Conservation (phyloP, 305 asterid genomes). For the Rubia balearica region DNA sequence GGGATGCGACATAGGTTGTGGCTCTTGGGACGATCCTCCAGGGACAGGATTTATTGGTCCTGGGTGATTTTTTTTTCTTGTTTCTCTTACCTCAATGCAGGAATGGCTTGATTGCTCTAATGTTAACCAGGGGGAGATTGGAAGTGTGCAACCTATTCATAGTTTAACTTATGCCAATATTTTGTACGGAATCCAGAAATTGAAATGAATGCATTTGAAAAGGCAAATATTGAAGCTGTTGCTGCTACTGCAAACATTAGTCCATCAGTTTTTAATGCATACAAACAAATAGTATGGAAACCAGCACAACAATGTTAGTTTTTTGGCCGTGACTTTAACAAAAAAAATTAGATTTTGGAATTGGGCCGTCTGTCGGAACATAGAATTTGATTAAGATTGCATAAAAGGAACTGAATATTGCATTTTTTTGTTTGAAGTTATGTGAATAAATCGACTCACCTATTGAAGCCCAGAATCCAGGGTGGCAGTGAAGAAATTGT, state of each 20-base stretch:
- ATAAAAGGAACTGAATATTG: neutral
- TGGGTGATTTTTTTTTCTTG: no score
- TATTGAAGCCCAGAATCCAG: conserved; percentile 4
- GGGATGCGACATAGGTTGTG: neutral
- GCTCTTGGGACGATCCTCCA: neutral
- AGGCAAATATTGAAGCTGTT: neutral
- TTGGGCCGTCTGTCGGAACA: no score
- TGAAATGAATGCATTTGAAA: neutral
- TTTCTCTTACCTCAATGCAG: no score
- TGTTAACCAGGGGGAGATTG: no score
- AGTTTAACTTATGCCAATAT: neutral
- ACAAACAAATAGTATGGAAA: no score
- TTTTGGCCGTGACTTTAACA: neutral
- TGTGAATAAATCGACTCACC: conserved; percentile 2
- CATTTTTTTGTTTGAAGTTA: neutral
- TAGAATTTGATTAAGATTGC: neutral
- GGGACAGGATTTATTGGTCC: neutral
- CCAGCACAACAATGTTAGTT: neutral
- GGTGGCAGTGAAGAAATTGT: neutral
- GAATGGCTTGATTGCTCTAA: no score
- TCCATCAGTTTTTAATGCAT: neutral
- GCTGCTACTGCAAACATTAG: neutral
- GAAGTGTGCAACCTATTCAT: no score
- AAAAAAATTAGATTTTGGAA: no score
- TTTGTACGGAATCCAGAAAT: neutral